phyloP scores from a whole-genome alignment of 73 alveolate genomes.

The Loxodes magnus region DNA sequence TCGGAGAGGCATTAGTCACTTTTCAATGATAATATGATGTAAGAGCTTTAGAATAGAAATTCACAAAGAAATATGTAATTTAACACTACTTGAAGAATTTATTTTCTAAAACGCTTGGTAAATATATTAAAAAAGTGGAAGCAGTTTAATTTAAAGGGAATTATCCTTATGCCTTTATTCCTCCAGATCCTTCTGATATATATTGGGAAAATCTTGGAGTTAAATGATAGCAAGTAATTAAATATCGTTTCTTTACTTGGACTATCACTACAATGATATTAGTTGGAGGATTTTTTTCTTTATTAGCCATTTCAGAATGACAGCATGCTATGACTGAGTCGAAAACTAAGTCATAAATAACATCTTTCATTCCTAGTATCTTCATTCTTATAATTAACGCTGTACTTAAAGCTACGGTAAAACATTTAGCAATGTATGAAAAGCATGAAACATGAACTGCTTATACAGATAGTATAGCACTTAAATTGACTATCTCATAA shows the following conservation, averaged over 20 bases:
- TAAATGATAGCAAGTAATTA: too few species aligned
- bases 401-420: background rate
- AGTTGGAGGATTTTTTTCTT: too few species aligned
- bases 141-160: background rate
- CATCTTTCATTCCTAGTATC: conserved; percentile 1
- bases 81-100: background rate
- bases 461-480: conserved; percentile 1
- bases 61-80: background rate
- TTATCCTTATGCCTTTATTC: background rate
- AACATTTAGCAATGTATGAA: conserved; percentile 1
- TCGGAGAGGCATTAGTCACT: conserved; percentile 10
- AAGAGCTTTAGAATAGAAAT: background rate
- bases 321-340: background rate
- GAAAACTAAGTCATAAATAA: too few species aligned
- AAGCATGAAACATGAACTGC: background rate
- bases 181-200: conserved; percentile 10
- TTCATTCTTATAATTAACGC: background rate
- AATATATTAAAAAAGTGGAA: background rate
- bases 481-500: background rate
- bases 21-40: conserved; percentile 5
- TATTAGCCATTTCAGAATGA: too few species aligned
- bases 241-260: too few species aligned
- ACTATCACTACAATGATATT: too few species aligned
- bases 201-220: conserved; percentile 6
- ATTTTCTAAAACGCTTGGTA: background rate